phyloP scores from a whole-genome alignment of 2,329 filamentous ascomycete species.

The Hortaea werneckii region DNA sequence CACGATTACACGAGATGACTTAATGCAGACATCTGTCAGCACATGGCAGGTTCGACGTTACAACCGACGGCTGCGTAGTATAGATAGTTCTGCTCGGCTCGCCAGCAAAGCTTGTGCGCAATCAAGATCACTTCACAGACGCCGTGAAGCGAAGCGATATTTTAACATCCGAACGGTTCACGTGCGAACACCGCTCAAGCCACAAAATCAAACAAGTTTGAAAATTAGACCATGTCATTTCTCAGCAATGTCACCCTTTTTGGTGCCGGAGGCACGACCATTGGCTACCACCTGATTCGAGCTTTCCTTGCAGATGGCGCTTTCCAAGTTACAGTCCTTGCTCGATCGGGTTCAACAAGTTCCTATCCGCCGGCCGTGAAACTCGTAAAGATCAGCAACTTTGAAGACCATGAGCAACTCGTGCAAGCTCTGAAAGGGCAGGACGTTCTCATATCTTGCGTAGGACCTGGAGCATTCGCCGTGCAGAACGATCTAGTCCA shows the following conservation, averaged over 20 bases:
- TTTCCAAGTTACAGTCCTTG: constrained; percentile 24
- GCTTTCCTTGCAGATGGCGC: constrained; percentile 23
- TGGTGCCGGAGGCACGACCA: constrained; percentile 12
- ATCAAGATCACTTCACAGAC: too few species aligned
- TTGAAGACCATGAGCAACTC: constrained; percentile 21
- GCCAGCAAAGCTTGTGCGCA: too few species aligned
- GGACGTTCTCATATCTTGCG: constrained; percentile 28
- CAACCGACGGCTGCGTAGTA: too few species aligned
- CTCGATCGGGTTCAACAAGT: constrained; percentile 16
- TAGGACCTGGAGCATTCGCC: constrained; percentile 19
- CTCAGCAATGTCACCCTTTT: constrained; percentile 9
- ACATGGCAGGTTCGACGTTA: too few species aligned
- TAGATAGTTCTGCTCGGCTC: too few species aligned
- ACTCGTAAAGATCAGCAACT: constrained; percentile 24
- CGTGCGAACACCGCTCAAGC: too few species aligned
- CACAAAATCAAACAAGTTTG: too few species aligned
- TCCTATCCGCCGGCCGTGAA: constrained; percentile 18
- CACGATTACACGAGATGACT: too few species aligned
- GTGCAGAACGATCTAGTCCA: constrained; percentile 27
- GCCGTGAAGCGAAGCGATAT: too few species aligned
- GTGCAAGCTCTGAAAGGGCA: constrained; percentile 24
- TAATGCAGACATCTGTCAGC: too few species aligned
- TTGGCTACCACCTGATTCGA: constrained; percentile 9
- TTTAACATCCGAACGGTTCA: too few species aligned
- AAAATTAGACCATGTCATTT: too few species aligned